Percentiles rank a stretch among this genome's conserved stretches.
phyloP scores from a whole-genome alignment of 345 rosid genomes.

The Nephelium lappaceum region DNA sequence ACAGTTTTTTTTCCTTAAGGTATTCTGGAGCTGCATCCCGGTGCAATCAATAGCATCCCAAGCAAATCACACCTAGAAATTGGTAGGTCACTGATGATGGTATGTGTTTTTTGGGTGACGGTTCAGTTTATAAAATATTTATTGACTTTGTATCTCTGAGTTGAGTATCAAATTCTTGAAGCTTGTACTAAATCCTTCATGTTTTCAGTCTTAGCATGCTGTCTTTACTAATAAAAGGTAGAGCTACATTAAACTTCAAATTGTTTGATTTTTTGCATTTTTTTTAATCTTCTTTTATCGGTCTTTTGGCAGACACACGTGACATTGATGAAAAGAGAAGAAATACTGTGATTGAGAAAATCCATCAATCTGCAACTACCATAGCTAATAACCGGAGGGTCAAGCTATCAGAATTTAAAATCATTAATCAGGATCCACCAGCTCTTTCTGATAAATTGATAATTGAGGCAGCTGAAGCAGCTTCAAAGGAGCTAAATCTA shows the following conservation, averaged over 20 bases:
- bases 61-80: conserved; percentile 93
- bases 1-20: conserved; percentile 39
- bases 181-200: not conserved
- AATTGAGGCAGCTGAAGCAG: conserved; percentile 64
- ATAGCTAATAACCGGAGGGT: conserved; percentile 72
- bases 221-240: not conserved
- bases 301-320: conserved; percentile 61
- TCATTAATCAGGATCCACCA: conserved; percentile 95
- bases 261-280: conserved; percentile 4
- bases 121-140: not conserved
- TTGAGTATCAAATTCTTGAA: conserved; percentile 1
- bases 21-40: conserved; percentile 86
- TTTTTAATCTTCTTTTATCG: not conserved
- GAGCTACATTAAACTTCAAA: not conserved
- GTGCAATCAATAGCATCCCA: conserved; percentile 97
- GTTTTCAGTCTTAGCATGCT: not conserved
- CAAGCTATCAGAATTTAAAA: conserved; percentile 70
- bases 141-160: not conserved
- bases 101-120: not conserved
- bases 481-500: conserved; percentile 69
- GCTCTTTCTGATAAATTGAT: conserved; percentile 72
- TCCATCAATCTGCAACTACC: conserved; percentile 59
- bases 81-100: conserved; percentile 41
- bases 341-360: conserved; percentile 77
- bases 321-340: conserved; percentile 85